These are phyloP conservation scores for Trichocladium uniseriatum DNA, from an alignment of 495 filamentous ascomycete genomes.

Conservation along the genomic window DNA sequence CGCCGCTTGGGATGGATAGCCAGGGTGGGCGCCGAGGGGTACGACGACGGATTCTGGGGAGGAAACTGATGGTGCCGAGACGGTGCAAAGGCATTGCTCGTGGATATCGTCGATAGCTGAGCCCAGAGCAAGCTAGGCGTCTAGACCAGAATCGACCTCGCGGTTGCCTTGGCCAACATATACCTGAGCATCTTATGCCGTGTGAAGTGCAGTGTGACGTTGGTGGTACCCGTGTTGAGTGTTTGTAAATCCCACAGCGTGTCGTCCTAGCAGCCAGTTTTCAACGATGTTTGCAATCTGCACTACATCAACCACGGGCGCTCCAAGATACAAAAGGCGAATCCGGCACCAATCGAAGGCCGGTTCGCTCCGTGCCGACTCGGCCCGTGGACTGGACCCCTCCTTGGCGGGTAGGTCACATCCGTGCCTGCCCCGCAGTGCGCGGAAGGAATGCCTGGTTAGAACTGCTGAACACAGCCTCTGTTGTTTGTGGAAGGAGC, in stretches of 20 bases:
- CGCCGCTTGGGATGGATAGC: constrained; percentile 5
- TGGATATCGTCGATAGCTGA: not conserved
- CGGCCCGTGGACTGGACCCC: no score
- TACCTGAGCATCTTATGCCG: not conserved
- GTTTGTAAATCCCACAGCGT: no score
- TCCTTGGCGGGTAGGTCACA: no score
- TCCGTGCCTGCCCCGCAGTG: not conserved
- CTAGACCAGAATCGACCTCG: constrained; percentile 15
- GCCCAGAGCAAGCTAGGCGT: not conserved
- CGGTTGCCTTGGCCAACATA: not conserved
- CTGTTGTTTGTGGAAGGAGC: not conserved
- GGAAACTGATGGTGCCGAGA: not conserved
- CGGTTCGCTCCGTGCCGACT: not conserved
- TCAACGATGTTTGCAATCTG: no score
- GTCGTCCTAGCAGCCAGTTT: no score
- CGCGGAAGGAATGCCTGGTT: not conserved
- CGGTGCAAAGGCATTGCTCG: not conserved
- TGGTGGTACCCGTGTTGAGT: no score
- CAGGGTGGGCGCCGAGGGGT: constrained; percentile 7
- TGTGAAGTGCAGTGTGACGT: not conserved
- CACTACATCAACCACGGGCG: no score
- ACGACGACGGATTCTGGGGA: constrained; percentile 9
- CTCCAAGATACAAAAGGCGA: not conserved
- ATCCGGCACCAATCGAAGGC: not conserved
- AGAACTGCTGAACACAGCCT: not conserved